These are phyloP conservation scores for Neurospora sp. DNA, from an alignment of 495 filamentous ascomycete genomes.

Conservation along the genomic window DNA sequence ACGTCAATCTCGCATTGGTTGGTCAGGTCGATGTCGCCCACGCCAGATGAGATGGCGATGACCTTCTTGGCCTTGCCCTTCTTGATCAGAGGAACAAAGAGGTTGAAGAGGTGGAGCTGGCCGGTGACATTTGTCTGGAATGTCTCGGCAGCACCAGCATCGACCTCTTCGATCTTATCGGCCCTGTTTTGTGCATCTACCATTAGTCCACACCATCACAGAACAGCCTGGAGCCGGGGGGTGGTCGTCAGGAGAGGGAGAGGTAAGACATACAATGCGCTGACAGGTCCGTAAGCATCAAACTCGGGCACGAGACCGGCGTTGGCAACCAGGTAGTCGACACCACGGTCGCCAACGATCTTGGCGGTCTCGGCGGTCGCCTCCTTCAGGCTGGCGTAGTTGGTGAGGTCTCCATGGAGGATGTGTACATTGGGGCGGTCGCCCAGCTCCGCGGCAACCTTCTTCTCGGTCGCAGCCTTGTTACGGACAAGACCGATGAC, in stretches of 20 bases:
- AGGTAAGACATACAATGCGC: constrained; percentile 12
- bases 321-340: constrained; percentile 47
- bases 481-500: constrained; percentile 29
- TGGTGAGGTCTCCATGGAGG: constrained; percentile 28
- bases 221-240: neutral
- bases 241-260: neutral
- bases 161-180: constrained; percentile 18
- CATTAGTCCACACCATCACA: no score
- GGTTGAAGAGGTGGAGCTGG: constrained; percentile 41
- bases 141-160: constrained; percentile 13
- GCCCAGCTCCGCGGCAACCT: constrained; percentile 14
- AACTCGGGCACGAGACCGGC: constrained; percentile 24
- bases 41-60: constrained; percentile 39
- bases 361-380: constrained; percentile 19
- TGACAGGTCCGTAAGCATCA: constrained; percentile 13
- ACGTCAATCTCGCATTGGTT: constrained; percentile 16
- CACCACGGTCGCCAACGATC: constrained; percentile 27
- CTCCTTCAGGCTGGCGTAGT: constrained; percentile 17
- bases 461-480: constrained; percentile 19
- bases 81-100: constrained; percentile 42
- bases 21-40: constrained; percentile 29
- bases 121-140: constrained; percentile 40
- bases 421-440: constrained; percentile 28
- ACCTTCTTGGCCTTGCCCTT: constrained; percentile 45
- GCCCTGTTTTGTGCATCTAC: constrained; percentile 10